A percentile compares a stretch with the other conserved stretches of the same genome.
Evolutionary conservation across 495 filamentous ascomycete species (phyloP).

Genomic region (Podospora fimiseda): DNA sequence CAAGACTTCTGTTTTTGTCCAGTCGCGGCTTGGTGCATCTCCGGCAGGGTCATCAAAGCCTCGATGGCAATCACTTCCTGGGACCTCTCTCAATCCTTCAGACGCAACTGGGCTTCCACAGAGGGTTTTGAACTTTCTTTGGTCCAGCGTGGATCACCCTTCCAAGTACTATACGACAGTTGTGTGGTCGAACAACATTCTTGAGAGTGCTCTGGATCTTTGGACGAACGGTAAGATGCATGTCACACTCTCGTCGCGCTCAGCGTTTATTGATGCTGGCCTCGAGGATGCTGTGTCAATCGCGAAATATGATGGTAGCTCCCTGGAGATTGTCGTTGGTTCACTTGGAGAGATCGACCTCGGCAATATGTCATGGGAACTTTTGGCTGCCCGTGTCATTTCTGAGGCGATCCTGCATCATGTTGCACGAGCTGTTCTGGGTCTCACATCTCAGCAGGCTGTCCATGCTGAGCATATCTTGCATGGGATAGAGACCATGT

Average conservation of each 20-base stretch:
- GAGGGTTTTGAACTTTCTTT: constrained; percentile 3
- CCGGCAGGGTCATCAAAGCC: background rate
- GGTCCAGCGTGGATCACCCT: background rate
- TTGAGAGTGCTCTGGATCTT: constrained; percentile 8
- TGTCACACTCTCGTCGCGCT: constrained; percentile 3
- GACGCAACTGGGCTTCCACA: background rate
- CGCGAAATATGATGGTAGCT: constrained; percentile 1
- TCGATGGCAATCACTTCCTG: constrained; percentile 1
- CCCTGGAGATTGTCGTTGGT: constrained; percentile 5
- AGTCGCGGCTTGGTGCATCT: background rate
- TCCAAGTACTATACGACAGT: background rate
- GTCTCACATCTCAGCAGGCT: constrained; percentile 4
- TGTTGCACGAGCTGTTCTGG: constrained; percentile 7
- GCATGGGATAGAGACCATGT: background rate
- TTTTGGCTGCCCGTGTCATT: background rate
- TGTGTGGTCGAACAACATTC: constrained; percentile 1
- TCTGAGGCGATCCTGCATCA: constrained; percentile 17
- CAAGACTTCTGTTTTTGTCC: constrained; percentile 1
- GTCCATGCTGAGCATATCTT: constrained; percentile 13
- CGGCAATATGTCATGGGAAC: constrained; percentile 1
- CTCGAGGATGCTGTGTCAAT: constrained; percentile 9
- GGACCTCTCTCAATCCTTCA: background rate
- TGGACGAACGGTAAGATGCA: constrained; percentile 8
- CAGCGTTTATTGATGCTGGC: constrained; percentile 6
- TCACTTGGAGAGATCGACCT: constrained; percentile 7